Evolutionary conservation across 164 flowering plant species (phyloP), one percentile per base, ranked within the genome.

Genomic region (Chimonanthus salicifolius): DNA sequence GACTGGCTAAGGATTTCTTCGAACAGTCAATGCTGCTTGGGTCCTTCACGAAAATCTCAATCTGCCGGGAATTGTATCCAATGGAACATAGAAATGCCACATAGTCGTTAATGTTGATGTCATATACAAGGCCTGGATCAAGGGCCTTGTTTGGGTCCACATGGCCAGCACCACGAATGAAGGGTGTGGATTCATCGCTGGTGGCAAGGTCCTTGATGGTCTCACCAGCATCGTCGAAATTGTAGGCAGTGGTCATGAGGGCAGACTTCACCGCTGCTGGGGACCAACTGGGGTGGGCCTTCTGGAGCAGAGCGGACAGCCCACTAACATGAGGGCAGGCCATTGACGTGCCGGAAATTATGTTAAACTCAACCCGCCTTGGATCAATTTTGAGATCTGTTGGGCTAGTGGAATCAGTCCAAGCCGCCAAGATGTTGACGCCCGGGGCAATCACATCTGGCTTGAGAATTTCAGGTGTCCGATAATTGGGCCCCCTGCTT

Each of bases 391-490:
- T 90, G 45, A 88, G 74, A 76, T 82, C 92, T 6, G 97, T 90
- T 6, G 97, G 97, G 4, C 87, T 75, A 2, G 68, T 67, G 20
- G 7, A 16, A 4, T 92, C 97, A 68, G 97, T 91, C 98, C 98
- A 94, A 15, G 86, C 94, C 0, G 98, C 98, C 13, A 93, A 67
- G 58, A 95, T 88, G 76, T 92, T 95, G 2, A 93, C 94, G 0
- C 99, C 99, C 0, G 99, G 98, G 7, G 92, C 99, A 15, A 93
- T 93, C 43, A 95, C 90, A 72, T 95, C 99, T 15, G 98, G 99
- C 62, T 93, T 93, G 13, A 93, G 87, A 71, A 95, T 92, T 76
- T 90, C 94, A 4, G 89, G 76, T 0, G 97, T 87, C 3, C 72
- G 74, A 54, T 77, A 72, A 72, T 83, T 93, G 33, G 99, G 99